A percentile compares a stretch with the other conserved stretches of the same genome.
These are phyloP conservation scores for Termitomyces sp. DNA, from an alignment of 1,284 basidiomycete species.

Conservation along the genomic window DNA sequence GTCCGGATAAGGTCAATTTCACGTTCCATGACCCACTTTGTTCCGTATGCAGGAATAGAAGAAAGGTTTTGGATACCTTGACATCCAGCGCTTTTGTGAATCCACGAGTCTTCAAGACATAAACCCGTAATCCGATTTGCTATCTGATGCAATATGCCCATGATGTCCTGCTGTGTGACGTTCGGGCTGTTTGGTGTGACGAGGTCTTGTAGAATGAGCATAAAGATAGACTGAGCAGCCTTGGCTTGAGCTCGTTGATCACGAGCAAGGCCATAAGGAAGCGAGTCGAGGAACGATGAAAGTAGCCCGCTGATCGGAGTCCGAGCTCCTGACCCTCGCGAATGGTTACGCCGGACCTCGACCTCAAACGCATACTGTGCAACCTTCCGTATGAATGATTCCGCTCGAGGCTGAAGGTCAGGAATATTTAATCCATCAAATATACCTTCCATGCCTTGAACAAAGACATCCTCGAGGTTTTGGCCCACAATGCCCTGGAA, in stretches of 20 bases:
- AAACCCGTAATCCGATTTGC: conserved; percentile 77
- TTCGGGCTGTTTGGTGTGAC: conserved; percentile 47
- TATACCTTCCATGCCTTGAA: conserved; percentile 68
- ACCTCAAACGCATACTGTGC: conserved; percentile 64
- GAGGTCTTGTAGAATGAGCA: conserved; percentile 64
- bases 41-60: conserved; percentile 63
- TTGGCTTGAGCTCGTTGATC: conserved; percentile 56
- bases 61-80: conserved; percentile 79
- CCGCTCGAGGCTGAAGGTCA: conserved; percentile 68
- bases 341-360: conserved; percentile 56
- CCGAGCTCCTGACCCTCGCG: conserved; percentile 47
- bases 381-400: conserved; percentile 62
- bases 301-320: conserved; percentile 60
- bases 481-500: conserved; percentile 63
- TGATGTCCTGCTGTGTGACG: conserved; percentile 48
- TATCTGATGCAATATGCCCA: conserved; percentile 70
- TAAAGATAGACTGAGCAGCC: conserved; percentile 57
- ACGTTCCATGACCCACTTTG: conserved; percentile 83
- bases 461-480: conserved; percentile 75
- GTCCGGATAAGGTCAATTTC: conserved; percentile 91
- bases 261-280: conserved; percentile 67
- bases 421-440: conserved; percentile 74
- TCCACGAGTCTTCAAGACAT: conserved; percentile 88
- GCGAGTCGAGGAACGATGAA: conserved; percentile 71
- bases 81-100: conserved; percentile 83